phyloP scores from a whole-genome alignment of 805 yeast species.

The Teunomyces tritomae region DNA sequence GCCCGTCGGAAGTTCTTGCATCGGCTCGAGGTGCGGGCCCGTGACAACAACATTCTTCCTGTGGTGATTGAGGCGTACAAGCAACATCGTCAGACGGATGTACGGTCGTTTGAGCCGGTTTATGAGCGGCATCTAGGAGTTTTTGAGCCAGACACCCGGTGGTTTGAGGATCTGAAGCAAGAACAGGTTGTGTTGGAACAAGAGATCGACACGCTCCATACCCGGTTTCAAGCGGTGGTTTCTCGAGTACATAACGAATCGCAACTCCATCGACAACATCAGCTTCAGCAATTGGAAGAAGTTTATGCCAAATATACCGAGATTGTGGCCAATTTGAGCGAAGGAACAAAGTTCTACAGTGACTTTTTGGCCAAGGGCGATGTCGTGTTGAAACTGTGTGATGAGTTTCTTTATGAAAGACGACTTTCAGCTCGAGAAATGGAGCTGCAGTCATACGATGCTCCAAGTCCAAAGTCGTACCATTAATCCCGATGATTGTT shows the following conservation, averaged over 20 bases:
- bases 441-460: conserved; percentile 24
- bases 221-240: conserved; percentile 9
- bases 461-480: conserved; percentile 5
- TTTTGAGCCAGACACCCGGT: conserved; percentile 50
- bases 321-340: conserved; percentile 56
- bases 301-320: conserved; percentile 53
- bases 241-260: conserved; percentile 13
- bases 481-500: background rate
- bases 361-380: conserved; percentile 52
- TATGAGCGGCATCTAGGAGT: conserved; percentile 42
- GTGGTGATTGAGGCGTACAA: conserved; percentile 50
- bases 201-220: conserved; percentile 14
- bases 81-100: conserved; percentile 18
- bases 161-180: conserved; percentile 38
- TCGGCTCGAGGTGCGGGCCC: conserved; percentile 42
- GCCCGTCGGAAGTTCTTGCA: conserved; percentile 41
- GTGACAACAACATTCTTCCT: conserved; percentile 50
- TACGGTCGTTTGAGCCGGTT: conserved; percentile 33
- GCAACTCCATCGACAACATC: conserved; percentile 42
- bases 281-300: conserved; percentile 50
- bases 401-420: conserved; percentile 48
- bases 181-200: conserved; percentile 22
- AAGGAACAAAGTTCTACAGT: conserved; percentile 70
- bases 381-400: conserved; percentile 47
- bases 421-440: conserved; percentile 53